Percentiles rank a stretch among this genome's conserved stretches.
Conservation (phyloP, 208 protist species). For the Leishmania major region DNA sequence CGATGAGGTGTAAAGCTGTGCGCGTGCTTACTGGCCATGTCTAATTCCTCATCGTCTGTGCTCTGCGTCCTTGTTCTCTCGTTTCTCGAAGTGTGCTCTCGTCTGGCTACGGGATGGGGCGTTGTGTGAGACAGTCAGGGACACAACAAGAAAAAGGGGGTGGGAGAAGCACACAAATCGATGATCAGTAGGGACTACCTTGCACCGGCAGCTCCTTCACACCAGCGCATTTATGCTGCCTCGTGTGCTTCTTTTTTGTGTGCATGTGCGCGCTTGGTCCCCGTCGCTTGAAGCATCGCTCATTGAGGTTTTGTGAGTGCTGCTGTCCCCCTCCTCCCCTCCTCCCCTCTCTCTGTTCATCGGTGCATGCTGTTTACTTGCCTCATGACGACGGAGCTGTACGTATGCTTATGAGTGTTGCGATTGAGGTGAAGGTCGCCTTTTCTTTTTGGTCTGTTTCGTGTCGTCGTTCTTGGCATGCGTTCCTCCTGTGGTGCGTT, state of each 20-base stretch:
- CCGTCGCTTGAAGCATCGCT: neutral
- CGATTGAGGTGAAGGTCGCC: neutral
- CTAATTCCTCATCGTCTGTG: neutral
- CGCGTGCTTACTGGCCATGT: neutral
- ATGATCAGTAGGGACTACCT: neutral
- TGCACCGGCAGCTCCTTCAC: neutral
- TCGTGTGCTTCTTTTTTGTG: neutral
- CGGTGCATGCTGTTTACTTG: neutral
- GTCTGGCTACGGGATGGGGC: neutral
- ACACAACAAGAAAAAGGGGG: neutral
- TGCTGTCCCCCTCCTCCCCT: neutral
- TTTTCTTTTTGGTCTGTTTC: slow-evolving; percentile 2
- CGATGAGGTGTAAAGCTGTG: neutral
- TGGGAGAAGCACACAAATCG: neutral
- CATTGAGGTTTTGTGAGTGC: neutral
- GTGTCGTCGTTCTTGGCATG: slow-evolving; percentile 4
- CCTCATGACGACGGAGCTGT: neutral
- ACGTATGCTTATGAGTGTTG: neutral
- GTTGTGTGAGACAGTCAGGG: neutral
- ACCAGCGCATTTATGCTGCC: neutral
- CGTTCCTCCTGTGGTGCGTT: neutral
- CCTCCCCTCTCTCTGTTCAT: neutral
- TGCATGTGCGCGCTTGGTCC: neutral
- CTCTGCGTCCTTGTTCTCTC: neutral
- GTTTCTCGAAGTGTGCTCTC: neutral